Evolutionary conservation across 345 rosid species (phyloP), one percentile per base, ranked within the genome.

Genomic region (Noccaea bulbosa): DNA sequence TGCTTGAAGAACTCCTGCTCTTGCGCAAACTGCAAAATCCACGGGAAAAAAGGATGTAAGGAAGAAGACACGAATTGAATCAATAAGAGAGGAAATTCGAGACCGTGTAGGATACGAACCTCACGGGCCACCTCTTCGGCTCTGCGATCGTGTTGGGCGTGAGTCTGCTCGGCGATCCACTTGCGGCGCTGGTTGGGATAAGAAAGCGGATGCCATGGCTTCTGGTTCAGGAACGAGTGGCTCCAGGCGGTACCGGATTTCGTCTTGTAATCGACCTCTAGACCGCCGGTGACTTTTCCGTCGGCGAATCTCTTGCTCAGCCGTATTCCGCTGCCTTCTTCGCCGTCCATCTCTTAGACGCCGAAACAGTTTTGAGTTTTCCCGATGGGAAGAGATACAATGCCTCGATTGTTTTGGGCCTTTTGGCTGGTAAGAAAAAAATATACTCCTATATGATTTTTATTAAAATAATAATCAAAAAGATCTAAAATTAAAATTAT

Each of bases 191-290:
- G 97, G 67, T 94, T 94, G 22, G 99, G 97, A 61, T 94, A 91
- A 44, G 99, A 94, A 70, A 94, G 96, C 7, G 99, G 99, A 81
- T 91, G 97, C 98, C 98, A 93, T 56, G 98, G 98, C 88, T 93
- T 93, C 82, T 93, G 98, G 68, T 93, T 93, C 40, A 93, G 88
- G 74, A 81, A 93, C 24, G 91, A 83, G 73, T 93, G 98, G 85
- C 98, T 93, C 97, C 98, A 93, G 2, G 97, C 97, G 16, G 99
- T 91, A 43, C 95, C 99, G 7, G 97, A 65, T 79, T 91, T 94
- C 10, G 84, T 85, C 87, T 89, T 91, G 86, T 87, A 91, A 74
- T 94, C 97, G 12, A 91, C 99, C 72, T 94, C 99, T 34, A 76
- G 17, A 2, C 73, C 82, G 37, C 76, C 80, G 67, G 79, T 76